Evolutionary conservation across 495 filamentous ascomycete species (phyloP).

Genomic region (Halenospora varia): DNA sequence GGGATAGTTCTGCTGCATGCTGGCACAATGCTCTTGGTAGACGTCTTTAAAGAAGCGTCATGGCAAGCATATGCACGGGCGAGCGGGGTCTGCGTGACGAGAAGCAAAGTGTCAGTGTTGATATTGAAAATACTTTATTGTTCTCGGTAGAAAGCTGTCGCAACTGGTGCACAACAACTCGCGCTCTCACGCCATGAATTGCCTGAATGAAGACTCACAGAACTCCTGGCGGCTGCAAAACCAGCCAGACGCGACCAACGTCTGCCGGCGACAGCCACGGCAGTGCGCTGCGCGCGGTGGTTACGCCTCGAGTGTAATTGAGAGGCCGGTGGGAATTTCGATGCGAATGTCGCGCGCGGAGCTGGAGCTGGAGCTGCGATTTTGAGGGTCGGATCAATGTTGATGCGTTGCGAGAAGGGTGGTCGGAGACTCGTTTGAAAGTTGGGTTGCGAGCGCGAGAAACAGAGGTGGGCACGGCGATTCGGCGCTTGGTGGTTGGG

Average conservation of each 20-base stretch:
- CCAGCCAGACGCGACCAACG: background rate
- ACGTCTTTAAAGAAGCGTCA: conserved; percentile 9
- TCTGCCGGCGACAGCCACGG: too few species aligned
- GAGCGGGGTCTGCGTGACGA: conserved; percentile 13
- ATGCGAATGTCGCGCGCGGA: too few species aligned
- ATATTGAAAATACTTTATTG: conserved; percentile 12
- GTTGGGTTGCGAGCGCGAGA: too few species aligned
- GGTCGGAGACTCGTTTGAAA: too few species aligned
- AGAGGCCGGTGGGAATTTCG: too few species aligned
- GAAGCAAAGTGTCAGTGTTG: conserved; percentile 12
- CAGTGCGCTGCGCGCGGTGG: too few species aligned
- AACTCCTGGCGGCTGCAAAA: background rate
- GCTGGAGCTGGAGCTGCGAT: too few species aligned
- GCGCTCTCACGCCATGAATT: conserved; percentile 3
- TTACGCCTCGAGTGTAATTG: too few species aligned
- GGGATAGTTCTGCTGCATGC: conserved; percentile 24
- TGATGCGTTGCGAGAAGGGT: too few species aligned
- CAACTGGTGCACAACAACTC: conserved; percentile 3
- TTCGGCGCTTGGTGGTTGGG: too few species aligned
- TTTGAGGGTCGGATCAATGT: too few species aligned
- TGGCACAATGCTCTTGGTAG: conserved; percentile 5
- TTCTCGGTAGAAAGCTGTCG: conserved; percentile 15
- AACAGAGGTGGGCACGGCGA: too few species aligned
- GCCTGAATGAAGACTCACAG: conserved; percentile 9
- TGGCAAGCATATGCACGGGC: conserved; percentile 9